Percentiles rank a stretch among this genome's conserved stretches.
These are phyloP conservation scores for Capniomyces stellatus DNA, from an alignment of 371 early-diverging fungal species.

Conservation along the genomic window DNA sequence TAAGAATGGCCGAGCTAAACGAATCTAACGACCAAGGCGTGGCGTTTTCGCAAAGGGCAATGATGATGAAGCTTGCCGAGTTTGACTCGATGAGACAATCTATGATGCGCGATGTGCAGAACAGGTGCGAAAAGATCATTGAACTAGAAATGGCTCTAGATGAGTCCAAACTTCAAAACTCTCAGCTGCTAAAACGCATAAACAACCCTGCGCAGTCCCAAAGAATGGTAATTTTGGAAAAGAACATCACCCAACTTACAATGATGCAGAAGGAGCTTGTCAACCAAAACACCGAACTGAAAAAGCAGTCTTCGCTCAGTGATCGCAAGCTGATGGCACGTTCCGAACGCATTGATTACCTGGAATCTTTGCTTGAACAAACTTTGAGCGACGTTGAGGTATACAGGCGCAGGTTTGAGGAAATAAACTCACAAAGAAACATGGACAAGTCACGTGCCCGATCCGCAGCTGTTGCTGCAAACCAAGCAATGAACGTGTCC, in stretches of 20 bases:
- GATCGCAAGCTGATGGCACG: constrained; percentile 81
- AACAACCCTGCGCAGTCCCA: constrained; percentile 45
- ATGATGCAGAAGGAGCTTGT: constrained; percentile 86
- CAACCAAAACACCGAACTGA: constrained; percentile 67
- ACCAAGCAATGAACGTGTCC: constrained; percentile 35
- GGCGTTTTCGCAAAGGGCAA: constrained; percentile 71
- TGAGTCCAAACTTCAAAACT: constrained; percentile 74
- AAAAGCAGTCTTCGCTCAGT: constrained; percentile 74
- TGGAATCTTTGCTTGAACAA: constrained; percentile 74
- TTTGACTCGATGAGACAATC: constrained; percentile 93
- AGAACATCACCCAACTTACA: constrained; percentile 86
- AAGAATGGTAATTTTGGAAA: constrained; percentile 89
- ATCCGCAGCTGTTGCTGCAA: constrained; percentile 6
- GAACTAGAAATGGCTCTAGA: constrained; percentile 85
- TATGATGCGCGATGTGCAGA: constrained; percentile 86
- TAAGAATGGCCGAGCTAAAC: background rate
- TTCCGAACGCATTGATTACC: constrained; percentile 78
- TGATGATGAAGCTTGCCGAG: constrained; percentile 80
- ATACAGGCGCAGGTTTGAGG: constrained; percentile 63
- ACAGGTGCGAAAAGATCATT: constrained; percentile 87
- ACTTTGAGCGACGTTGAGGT: constrained; percentile 47
- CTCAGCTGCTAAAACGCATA: constrained; percentile 61
- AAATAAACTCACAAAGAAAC: constrained; percentile 46
- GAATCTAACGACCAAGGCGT: constrained; percentile 23
- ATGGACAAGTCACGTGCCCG: constrained; percentile 60